A percentile compares a stretch with the other conserved stretches of the same genome.
Conservation (phyloP, 2,329 filamentous ascomycete species). For the Diaporthe destruens region DNA sequence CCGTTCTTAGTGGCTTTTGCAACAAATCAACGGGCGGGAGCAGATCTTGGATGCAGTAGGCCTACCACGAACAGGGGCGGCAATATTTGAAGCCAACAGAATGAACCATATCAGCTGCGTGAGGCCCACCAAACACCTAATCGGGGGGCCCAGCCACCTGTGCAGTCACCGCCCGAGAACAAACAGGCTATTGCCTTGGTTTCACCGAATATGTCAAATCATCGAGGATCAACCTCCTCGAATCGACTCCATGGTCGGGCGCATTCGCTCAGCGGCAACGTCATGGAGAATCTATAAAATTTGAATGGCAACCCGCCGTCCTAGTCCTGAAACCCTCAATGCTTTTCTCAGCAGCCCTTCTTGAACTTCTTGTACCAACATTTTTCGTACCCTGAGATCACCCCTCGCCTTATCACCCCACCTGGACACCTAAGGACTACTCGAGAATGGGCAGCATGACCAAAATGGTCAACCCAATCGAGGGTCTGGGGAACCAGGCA, state of each 20-base stretch:
- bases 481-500: conserved; percentile 43
- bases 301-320: neutral
- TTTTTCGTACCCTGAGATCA: neutral
- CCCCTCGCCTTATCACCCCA: neutral
- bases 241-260: neutral
- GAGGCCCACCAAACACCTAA: conserved; percentile 5
- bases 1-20: neutral
- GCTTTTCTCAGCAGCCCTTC: neutral
- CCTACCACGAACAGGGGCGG: neutral
- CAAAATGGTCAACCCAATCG: neutral
- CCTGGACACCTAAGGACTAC: neutral
- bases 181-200: neutral
- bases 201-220: neutral
- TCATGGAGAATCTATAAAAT: neutral
- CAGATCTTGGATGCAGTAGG: conserved; percentile 14
- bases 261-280: neutral
- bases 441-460: conserved; percentile 8
- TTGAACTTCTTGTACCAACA: neutral
- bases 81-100: neutral
- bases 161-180: neutral
- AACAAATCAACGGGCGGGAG: neutral
- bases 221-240: neutral
- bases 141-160: neutral
- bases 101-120: neutral
- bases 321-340: neutral